Base-by-base conservation (phyloP, 2,329 filamentous ascomycete species). In the Sordariomycetes sp. region DNA sequence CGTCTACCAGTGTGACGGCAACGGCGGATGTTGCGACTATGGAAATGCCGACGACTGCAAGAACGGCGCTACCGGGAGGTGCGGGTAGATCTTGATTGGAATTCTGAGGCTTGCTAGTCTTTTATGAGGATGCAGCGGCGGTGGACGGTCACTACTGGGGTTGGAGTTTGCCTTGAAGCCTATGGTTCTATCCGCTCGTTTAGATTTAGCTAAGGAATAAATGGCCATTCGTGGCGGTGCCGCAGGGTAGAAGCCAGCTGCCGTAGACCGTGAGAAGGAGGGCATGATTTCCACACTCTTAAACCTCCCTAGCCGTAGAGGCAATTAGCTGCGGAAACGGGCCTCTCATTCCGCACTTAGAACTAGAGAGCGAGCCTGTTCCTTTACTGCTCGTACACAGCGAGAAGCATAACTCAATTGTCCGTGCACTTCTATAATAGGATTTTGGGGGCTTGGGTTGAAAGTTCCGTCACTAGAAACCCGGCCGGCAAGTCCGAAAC, bases 21-120 rank as follows among this genome's bases (percentile, higher is more conserved):
- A 35, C 22, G 62, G 63, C 20, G 58, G 58, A 28, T 65, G 63
- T 60, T 65, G 63, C 54, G 53, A 59, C 40, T 65, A 65, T 46
- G 63, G 63, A 2, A 58, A 57, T n/a, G 61, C 63, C 20, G 56
- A 58, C 18, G 62, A 64, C 57, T 65, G 63, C n/a, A 61, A 24
- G 28, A 25, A 25, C 3, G 51, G 51, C 22, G 51, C 51, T 16
- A 53, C 51, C n/a, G 51, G 51, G 3, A 5, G 51, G 11, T 53
- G 51, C 24, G 51, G 51, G 51, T 53, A 20, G 16, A 35, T 32
- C n/a, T 24, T 14, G 32, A 12, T 40, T 16, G 40, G 18, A 18
- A n/a, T 16, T n/a, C 16, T n/a, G 14, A 46, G 16, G 6, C n/a
- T 46, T 43, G 3, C 10, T 25, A 11, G 32, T 16, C 48, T 51